Evolutionary conservation across 2,329 filamentous ascomycete genomes (phyloP).

Genomic region (Cercospora brassicicola): DNA sequence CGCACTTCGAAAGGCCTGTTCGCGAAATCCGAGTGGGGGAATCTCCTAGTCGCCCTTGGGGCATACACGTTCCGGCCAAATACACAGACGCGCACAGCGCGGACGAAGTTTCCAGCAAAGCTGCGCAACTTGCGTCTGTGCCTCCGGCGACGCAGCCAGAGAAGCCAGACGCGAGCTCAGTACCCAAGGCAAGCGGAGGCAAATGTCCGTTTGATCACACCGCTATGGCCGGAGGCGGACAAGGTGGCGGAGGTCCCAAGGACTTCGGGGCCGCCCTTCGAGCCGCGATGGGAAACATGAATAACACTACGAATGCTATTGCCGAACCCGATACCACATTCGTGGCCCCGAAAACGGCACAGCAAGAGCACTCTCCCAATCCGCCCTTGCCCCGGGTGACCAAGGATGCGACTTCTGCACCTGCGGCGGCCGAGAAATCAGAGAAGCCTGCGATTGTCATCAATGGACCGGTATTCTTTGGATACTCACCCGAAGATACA

Average conservation of each 20-base stretch:
- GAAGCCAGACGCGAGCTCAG: background rate
- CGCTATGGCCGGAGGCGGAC: conserved; percentile 2
- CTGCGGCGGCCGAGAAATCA: background rate
- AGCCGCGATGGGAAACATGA: background rate
- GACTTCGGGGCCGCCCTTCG: conserved; percentile 2
- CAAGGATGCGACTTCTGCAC: conserved; percentile 1
- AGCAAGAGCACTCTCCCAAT: background rate
- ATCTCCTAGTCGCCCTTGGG: conserved; percentile 90
- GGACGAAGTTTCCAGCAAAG: conserved; percentile 35
- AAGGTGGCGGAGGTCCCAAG: background rate
- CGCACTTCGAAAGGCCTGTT: conserved; percentile 79
- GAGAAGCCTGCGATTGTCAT: conserved; percentile 71
- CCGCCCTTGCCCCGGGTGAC: background rate
- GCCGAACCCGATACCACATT: conserved; percentile 5
- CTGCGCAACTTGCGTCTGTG: conserved; percentile 52
- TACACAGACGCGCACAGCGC: conserved; percentile 44
- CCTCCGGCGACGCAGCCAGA: conserved; percentile 30
- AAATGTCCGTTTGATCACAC: conserved; percentile 30
- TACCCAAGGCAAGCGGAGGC: conserved; percentile 16
- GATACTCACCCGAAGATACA: conserved; percentile 83
- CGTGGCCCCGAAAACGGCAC: background rate
- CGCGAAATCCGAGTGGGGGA: conserved; percentile 92
- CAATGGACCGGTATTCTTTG: conserved; percentile 90
- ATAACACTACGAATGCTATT: background rate
- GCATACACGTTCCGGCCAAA: conserved; percentile 73